Evolutionary conservation across 2,329 filamentous ascomycete species (phyloP), one percentile per base, ranked within the genome.

Genomic region (Ceratocystis cacaofunesta): DNA sequence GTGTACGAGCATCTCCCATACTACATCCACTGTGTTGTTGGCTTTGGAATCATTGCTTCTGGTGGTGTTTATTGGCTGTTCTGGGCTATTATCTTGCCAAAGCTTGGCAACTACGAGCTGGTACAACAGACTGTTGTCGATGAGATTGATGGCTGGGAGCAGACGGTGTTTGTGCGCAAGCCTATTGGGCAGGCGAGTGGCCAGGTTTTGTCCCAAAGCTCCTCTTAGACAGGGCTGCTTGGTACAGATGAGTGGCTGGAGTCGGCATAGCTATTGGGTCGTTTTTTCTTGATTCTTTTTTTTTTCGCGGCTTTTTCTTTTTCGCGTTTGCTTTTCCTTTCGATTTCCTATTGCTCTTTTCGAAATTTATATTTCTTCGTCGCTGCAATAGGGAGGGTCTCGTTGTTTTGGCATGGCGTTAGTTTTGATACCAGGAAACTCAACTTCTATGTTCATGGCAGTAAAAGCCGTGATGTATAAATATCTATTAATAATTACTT

Each of bases 61-160:
- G 82, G 82, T 6, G 81, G 75, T 7, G 63, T 83, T 1, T 84
- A 83, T 72, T 84, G 81, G 81, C 68, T 82, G 4, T 52, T 83
- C 5, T 84, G 82, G 82, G 78, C 80, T 3, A 70, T 78, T 46
- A 69, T 83, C 3, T 68, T 83, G 44, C 82, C 82, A 64, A 77
- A 75, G 70, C 68, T 83, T 41, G 81, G 81, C 15, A 70, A 71
- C 0, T 84, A 87, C 70, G 77, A 82, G 69, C 76, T 88, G 8
- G 77, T 83, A 1, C 78, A 80, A 65, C 80, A 85, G 72, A 77
- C 75, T 0, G 72, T 78, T 1, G 72, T 86, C 6, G 81, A 84
- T 68, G 77, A 78, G 0, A 77, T 82, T 52, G 84, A 87, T 71
- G 84, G 85, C 1, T 87, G 85, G 85, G 83, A 84, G 69, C 76